phyloP scores from a whole-genome alignment of 176 grass and related monocot species.

The Neostapfia colusana region DNA sequence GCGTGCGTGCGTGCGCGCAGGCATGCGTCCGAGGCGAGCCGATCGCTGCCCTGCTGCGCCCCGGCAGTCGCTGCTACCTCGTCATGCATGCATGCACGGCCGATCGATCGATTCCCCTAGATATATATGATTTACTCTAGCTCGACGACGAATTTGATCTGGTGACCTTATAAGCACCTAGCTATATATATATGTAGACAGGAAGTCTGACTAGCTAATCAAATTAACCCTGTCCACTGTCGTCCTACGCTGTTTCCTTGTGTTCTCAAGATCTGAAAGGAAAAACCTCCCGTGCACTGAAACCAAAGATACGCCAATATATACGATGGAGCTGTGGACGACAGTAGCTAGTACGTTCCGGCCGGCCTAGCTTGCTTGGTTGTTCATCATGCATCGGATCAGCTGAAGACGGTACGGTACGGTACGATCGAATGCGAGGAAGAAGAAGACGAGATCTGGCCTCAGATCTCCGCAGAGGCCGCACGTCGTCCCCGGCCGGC shows the following conservation, averaged over 20 bases:
- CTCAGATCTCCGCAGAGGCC: neutral
- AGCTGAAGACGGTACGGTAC: neutral
- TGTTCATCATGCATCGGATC: too few relatives aligned
- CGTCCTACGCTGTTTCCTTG: neutral
- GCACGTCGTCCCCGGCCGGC: neutral
- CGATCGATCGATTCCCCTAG: too few relatives aligned
- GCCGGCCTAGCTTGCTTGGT: too few relatives aligned
- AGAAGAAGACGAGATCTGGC: conserved; percentile 13
- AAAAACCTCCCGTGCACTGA: neutral
- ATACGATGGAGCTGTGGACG: too few relatives aligned
- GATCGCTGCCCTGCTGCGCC: neutral
- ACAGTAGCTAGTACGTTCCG: too few relatives aligned
- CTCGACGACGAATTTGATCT: too few relatives aligned
- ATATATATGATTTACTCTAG: too few relatives aligned
- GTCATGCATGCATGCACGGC: too few relatives aligned
- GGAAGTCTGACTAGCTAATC: too few relatives aligned
- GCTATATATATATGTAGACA: too few relatives aligned
- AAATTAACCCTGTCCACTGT: neutral
- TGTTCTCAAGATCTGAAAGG: neutral
- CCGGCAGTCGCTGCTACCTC: neutral
- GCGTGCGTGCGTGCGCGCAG: conserved; percentile 15
- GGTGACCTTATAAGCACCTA: too few relatives aligned
- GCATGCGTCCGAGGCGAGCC: neutral
- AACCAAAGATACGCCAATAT: too few relatives aligned
- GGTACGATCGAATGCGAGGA: neutral